Evolutionary conservation across 2,329 filamentous ascomycete species (phyloP), one percentile per base, ranked within the genome.

Genomic region (Aureobasidium subglaciale): DNA sequence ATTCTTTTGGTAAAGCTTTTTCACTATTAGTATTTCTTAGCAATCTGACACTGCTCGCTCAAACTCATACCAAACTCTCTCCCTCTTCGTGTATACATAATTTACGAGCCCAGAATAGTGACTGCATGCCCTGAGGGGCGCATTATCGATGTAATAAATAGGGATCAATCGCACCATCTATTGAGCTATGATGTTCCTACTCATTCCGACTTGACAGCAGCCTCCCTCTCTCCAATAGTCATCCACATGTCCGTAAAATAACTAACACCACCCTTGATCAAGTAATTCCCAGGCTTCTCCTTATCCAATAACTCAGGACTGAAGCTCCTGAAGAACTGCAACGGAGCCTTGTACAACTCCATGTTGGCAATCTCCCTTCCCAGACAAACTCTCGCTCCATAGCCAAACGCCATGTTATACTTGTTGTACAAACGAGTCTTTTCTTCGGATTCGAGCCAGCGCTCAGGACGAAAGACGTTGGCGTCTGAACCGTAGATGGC

Each of bases 331-430:
- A 76, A 71, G 59, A 77, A 75, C 61, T 73, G 53, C 49, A 65
- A 63, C 8, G 60, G 72, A 3, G 62, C 70, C 67, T 81, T 79
- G 63, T 71, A 78, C 50, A 80, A 60, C 65, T 80, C 78, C 75
- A 80, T 77, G 62, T 75, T 70, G 1, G 76, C 78, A 57, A 81
- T 75, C 40, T 77, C 71, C 57, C 71, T 73, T 0, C 78, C 78
- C 40, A 80, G 60, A 56, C 77, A 80, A 11, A 73, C 67, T 10
- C 75, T 65, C 0, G 74, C 63, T 0, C 78, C 78, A 64, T 77
- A 77, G 0, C 77, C 78, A 56, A 80, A 81, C 0, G 67, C 68
- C 63, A 81, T 72, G 56, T 71, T 75, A 55, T 76, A 76, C 64
- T 75, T 77, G 40, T 72, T 70, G 56, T 72, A 75, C 16, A 37